Evolutionary conservation across 2,329 filamentous ascomycete species (phyloP), one percentile per base, ranked within the genome.

Genomic region (Fusarium udum): DNA sequence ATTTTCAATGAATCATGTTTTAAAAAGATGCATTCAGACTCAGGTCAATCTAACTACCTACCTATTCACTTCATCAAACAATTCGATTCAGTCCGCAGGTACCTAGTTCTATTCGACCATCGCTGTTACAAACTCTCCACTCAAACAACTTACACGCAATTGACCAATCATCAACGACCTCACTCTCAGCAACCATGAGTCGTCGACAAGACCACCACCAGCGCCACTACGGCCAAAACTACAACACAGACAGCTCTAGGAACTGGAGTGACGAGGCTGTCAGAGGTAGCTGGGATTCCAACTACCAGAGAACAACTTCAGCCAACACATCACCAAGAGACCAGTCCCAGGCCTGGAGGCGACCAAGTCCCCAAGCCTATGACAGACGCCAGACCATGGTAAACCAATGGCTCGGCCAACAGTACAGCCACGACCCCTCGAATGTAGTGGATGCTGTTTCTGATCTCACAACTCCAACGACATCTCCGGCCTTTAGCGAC

Each of bases 231-330:
- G 52, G 45, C 59, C 59, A 69, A 16, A 58, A 61, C 31, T 64
- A 56, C 56, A 71, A 73, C 51, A 62, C 71, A n/a, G 76, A 75
- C n/a, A 71, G 69, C 61, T 78, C 76, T 20, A 64, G 76, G 9
- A 74, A 78, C n/a, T 79, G 77, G 77, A 79, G 77, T 32, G 77
- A 77, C 13, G 77, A 79, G 42, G 76, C 76, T 9, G 69, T 78
- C 45, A 74, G 75, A 14, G 77, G 77, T 8, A 79, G 76, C 57
- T 76, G 75, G 71, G 74, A 75, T 37, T 77, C 75, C 31, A 74
- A 65, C 48, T 72, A 74, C 48, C 74, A 76, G n/a, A 62, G 62
- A 37, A 69, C 76, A n/a, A 63, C 64, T 43, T 74, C 72, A 31
- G 49, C 64, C 52, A 69, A 70, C 46, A 60, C 74, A 36, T 74